Percentiles rank a stretch among this genome's conserved stretches.
These are phyloP conservation scores for Magnusiomyces tetraspermus DNA, from an alignment of 1,139 yeast species.

Conservation along the genomic window DNA sequence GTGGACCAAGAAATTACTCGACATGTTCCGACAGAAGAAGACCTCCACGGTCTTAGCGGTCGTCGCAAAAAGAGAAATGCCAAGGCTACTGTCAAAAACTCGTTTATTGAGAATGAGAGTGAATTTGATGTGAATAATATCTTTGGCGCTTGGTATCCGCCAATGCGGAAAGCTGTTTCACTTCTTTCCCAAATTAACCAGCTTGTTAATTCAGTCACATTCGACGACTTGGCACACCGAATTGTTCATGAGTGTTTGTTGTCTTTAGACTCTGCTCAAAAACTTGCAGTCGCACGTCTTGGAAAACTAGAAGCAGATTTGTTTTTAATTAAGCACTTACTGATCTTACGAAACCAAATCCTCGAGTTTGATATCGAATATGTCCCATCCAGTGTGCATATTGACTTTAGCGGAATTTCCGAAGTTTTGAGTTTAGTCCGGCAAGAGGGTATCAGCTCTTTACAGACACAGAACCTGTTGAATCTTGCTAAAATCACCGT, in stretches of 20 bases:
- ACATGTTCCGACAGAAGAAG: slow-evolving; percentile 60
- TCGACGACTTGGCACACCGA: slow-evolving; percentile 83
- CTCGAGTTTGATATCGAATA: slow-evolving; percentile 74
- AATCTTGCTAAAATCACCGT: slow-evolving; percentile 59
- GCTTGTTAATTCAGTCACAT: slow-evolving; percentile 59
- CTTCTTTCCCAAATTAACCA: slow-evolving; percentile 73
- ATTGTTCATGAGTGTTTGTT: slow-evolving; percentile 70
- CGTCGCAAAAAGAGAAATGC: slow-evolving; percentile 29
- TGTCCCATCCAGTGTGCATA: slow-evolving; percentile 56
- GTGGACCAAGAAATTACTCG: slow-evolving; percentile 59
- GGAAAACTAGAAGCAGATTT: slow-evolving; percentile 51
- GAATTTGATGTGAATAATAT: slow-evolving; percentile 28
- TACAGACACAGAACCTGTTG: slow-evolving; percentile 38
- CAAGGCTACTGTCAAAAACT: slow-evolving; percentile 5
- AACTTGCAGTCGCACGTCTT: slow-evolving; percentile 34
- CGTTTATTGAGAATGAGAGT: slow-evolving; percentile 5
- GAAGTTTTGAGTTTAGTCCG: slow-evolving; percentile 45
- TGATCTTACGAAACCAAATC: slow-evolving; percentile 61
- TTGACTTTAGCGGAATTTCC: slow-evolving; percentile 64
- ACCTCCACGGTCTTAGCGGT: slow-evolving; percentile 46
- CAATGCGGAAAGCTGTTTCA: slow-evolving; percentile 61
- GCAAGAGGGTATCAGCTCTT: slow-evolving; percentile 23
- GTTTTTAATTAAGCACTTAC: slow-evolving; percentile 61
- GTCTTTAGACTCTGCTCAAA: slow-evolving; percentile 48
- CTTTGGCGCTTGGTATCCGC: slow-evolving; percentile 56